These are phyloP conservation scores for Erythrobasidium yunnanense DNA, from an alignment of 768 basidiomycete species.

Conservation along the genomic window DNA sequence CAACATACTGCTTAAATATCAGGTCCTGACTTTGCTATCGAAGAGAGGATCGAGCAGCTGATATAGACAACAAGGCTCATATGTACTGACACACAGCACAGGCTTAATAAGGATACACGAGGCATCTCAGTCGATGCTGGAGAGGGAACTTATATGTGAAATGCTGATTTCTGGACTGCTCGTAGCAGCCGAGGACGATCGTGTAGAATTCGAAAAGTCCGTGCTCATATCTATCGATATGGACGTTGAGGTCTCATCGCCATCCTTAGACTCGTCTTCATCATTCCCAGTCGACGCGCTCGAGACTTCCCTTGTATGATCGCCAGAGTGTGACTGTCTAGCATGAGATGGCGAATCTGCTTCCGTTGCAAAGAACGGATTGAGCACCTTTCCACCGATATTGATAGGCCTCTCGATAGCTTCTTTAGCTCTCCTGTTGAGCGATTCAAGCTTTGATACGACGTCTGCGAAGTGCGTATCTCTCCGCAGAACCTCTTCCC, in stretches of 20 bases:
- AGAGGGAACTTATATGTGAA: background rate
- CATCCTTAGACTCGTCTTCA: background rate
- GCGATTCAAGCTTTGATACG: conserved; percentile 53
- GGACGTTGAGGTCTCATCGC: background rate
- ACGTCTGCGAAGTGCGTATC: conserved; percentile 53
- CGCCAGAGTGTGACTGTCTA: too few species aligned
- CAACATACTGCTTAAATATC: too few species aligned
- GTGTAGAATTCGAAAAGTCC: background rate
- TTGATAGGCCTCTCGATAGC: conserved; percentile 40
- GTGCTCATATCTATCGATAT: background rate
- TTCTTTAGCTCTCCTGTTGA: conserved; percentile 47
- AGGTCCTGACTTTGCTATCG: too few species aligned
- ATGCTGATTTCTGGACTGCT: background rate
- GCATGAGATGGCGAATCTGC: background rate
- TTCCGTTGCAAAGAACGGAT: background rate
- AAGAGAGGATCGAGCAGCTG: too few species aligned
- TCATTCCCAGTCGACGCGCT: too few species aligned
- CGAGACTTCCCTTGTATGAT: too few species aligned
- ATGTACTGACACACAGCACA: background rate
- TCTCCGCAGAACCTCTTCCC: conserved; percentile 38
- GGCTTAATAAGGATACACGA: background rate
- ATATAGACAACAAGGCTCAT: too few species aligned
- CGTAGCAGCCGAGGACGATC: background rate
- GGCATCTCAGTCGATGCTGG: background rate
- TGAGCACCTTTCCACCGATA: conserved; percentile 18